Conservation (phyloP, 495 filamentous ascomycete genomes). For the Acidiella bohemica region DNA sequence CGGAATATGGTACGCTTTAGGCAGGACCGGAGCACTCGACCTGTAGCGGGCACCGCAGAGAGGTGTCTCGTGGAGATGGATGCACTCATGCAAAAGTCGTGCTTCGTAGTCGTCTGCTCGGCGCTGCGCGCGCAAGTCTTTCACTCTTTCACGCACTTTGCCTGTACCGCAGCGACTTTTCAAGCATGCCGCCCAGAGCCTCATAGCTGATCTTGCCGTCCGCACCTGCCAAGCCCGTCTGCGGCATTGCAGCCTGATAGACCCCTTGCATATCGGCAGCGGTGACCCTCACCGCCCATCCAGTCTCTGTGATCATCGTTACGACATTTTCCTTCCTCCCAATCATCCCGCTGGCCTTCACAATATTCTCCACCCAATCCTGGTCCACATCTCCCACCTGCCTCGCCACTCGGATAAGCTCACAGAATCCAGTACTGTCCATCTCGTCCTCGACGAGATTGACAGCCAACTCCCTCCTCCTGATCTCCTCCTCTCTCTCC, state of each 20-base stretch:
- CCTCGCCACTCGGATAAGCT: conserved; percentile 22
- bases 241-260: conserved; percentile 16
- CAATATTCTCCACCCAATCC: conserved; percentile 26
- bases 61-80: too few relatives aligned
- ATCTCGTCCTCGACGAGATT: conserved; percentile 21
- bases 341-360: conserved; percentile 22
- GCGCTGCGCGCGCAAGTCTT: too few relatives aligned
- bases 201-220: conserved; percentile 3
- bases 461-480: conserved; percentile 26
- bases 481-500: conserved; percentile 24
- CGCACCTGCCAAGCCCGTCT: background rate
- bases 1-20: too few relatives aligned
- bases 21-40: too few relatives aligned
- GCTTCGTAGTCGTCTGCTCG: too few relatives aligned
- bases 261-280: conserved; percentile 20
- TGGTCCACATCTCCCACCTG: conserved; percentile 20
- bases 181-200: background rate
- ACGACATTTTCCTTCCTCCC: conserved; percentile 10
- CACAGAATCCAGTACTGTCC: conserved; percentile 20
- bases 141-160: too few relatives aligned
- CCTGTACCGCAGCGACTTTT: background rate
- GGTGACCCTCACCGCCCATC: conserved; percentile 25
- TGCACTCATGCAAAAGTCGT: too few relatives aligned
- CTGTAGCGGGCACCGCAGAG: too few relatives aligned
- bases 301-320: conserved; percentile 24